Base-by-base conservation (phyloP, 495 filamentous ascomycete genomes). In the Penicillium fimorum region DNA sequence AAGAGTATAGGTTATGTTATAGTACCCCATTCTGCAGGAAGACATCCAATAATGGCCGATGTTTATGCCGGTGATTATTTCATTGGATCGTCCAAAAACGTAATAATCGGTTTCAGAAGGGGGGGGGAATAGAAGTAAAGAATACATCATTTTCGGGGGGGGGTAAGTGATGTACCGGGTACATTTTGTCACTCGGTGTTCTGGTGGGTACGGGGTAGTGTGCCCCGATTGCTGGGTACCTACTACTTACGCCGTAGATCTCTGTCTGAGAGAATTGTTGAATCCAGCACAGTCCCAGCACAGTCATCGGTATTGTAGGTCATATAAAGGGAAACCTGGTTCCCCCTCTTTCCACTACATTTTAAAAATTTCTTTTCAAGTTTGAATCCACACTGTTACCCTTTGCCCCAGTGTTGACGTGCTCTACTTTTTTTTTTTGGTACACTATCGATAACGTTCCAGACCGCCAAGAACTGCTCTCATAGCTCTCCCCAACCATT, bases 401-500 rank as follows among this genome's bases (percentile, higher is more conserved):
- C 22, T 22, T 22, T 22, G 22, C 22, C 22, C 1, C 22, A 44
- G 42, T 54, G 52, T 54, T 54, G 52, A 54, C 52, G 52, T 54
- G 32, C 15, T 25, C 41, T 45, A 54, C 50, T 46, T 30, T 44
- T 24, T 30, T 44, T 24, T 17, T 24, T 17, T 44, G 53, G 50
- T 52, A 61, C 44, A 50, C 62, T 60, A 58, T 63, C 60, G 56
- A 61, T 63, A 63, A 63, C 54, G 47, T 58, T 52, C 64, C 57
- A 67, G 58, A 60, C 65, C 65, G 67, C 67, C 65, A 60, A 64
- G 61, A 41, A 58, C 57, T 65, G 57, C 62, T n/a, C 55, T 56
- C 63, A 65, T 59, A 67, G 64, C 64, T 70, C 57, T 59, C 66
- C 66, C 67, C 67, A 70, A 70, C 67, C 47, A 59, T 67, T 67